Conservation (phyloP, 495 filamentous ascomycete species). For the Thermothielavioides terrestris region DNA sequence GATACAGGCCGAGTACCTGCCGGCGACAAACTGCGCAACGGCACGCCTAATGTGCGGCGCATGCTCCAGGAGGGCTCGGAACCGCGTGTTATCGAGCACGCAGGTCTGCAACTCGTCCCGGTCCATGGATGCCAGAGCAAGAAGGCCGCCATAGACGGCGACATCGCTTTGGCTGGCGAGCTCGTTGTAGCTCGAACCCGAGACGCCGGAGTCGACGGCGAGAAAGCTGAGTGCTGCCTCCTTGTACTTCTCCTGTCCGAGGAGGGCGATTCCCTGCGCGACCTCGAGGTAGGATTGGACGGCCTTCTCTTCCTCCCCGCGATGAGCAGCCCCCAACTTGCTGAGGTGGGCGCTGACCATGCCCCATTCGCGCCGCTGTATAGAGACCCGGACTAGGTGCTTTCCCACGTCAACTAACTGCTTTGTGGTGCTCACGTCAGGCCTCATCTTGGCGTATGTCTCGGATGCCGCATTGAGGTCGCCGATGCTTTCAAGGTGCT, state of each 20-base stretch:
- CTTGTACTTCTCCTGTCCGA: conserved; percentile 55
- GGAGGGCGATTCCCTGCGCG: conserved; percentile 59
- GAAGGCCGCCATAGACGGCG: conserved; percentile 83
- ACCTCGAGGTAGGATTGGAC: conserved; percentile 57
- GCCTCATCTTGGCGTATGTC: conserved; percentile 37
- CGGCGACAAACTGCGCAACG: conserved; percentile 75
- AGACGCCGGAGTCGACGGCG: conserved; percentile 39
- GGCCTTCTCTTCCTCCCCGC: conserved; percentile 49
- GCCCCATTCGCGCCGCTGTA: conserved; percentile 39
- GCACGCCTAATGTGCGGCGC: conserved; percentile 93
- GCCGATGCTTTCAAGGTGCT: conserved; percentile 38
- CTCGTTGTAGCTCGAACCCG: conserved; percentile 56
- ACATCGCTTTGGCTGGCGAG: conserved; percentile 78
- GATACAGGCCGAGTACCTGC: conserved; percentile 78
- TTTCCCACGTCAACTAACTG: conserved; percentile 38
- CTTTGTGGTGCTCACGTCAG: conserved; percentile 36
- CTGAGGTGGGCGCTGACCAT: conserved; percentile 56
- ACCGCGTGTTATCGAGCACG: conserved; percentile 70
- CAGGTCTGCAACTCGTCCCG: conserved; percentile 60
- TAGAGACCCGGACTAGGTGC: conserved; percentile 35
- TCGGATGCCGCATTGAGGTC: conserved; percentile 33
- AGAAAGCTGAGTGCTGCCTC: conserved; percentile 72
- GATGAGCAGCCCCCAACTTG: conserved; percentile 50
- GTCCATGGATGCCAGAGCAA: conserved; percentile 84
- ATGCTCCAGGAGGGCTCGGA: conserved; percentile 82